Evolutionary conservation across 352 stramenopile species (phyloP).

Genomic region (Globisporangium polare): DNA sequence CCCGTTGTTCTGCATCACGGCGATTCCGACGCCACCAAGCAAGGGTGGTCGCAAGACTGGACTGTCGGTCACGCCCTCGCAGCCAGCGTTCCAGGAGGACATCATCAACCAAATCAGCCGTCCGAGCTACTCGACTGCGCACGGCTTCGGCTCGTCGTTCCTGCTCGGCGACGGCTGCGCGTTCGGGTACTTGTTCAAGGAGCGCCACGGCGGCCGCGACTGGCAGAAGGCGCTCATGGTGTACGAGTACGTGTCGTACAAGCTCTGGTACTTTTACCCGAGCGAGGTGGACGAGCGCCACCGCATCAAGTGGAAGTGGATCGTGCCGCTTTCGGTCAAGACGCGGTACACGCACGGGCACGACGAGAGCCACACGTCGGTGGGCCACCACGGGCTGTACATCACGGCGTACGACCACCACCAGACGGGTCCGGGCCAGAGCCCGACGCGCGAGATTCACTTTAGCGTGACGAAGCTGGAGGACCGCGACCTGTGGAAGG

Average conservation of each 20-base stretch:
- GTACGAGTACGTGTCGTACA: slow-evolving; percentile 85
- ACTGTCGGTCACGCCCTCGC: slow-evolving; percentile 26
- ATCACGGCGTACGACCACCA: slow-evolving; percentile 81
- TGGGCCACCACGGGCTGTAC: slow-evolving; percentile 81
- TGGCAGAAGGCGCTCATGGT: slow-evolving; percentile 86
- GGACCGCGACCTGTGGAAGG: slow-evolving; percentile 78
- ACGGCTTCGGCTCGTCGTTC: slow-evolving; percentile 86
- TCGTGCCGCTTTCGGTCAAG: slow-evolving; percentile 69
- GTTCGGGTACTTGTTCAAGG: slow-evolving; percentile 85
- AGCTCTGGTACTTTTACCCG: slow-evolving; percentile 88
- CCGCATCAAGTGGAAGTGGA: slow-evolving; percentile 86
- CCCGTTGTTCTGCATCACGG: slow-evolving; percentile 55
- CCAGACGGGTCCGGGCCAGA: slow-evolving; percentile 41
- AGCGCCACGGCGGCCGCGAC: slow-evolving; percentile 46
- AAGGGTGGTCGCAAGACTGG: slow-evolving; percentile 18
- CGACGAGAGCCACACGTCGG: slow-evolving; percentile 76
- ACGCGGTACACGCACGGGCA: slow-evolving; percentile 81
- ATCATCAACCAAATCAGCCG: slow-evolving; percentile 87
- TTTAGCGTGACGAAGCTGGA: slow-evolving; percentile 86
- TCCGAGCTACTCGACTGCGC: slow-evolving; percentile 76
- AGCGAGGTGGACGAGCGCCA: slow-evolving; percentile 80
- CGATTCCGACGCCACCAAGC: slow-evolving; percentile 31
- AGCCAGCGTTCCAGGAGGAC: slow-evolving; percentile 79
- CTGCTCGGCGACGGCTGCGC: slow-evolving; percentile 76
- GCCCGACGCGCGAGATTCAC: slow-evolving; percentile 66